These are phyloP conservation scores for Sinapis alba DNA, from an alignment of 441 rosid species.

Conservation along the genomic window DNA sequence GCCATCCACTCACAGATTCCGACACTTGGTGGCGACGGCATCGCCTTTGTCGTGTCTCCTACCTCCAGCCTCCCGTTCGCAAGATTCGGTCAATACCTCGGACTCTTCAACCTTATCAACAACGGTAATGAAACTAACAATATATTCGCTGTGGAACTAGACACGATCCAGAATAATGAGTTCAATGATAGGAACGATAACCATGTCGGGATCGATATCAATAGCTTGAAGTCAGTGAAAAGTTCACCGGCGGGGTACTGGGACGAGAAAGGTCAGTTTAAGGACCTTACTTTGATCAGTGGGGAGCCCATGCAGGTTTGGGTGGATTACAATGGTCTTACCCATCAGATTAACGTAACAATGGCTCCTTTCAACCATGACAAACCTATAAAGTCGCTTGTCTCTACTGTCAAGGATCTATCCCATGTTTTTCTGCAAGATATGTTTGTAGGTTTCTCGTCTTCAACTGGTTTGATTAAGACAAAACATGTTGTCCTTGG, in stretches of 20 bases:
- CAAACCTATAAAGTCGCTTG: constrained; percentile 56
- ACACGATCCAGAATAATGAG: constrained; percentile 52
- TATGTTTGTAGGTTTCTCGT: constrained; percentile 73
- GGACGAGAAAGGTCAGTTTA: constrained; percentile 32
- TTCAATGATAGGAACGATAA: constrained; percentile 60
- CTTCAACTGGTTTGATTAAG: constrained; percentile 63
- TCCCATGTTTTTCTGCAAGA: constrained; percentile 49
- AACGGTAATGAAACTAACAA: constrained; percentile 56
- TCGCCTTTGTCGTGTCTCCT: neutral
- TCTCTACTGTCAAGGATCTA: constrained; percentile 45
- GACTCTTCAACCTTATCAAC: constrained; percentile 56
- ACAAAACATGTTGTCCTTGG: constrained; percentile 63
- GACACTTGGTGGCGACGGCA: neutral
- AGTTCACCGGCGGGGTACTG: constrained; percentile 52
- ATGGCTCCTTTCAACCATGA: constrained; percentile 47
- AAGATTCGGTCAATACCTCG: constrained; percentile 43
- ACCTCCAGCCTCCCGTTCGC: neutral
- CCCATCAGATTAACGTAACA: constrained; percentile 47
- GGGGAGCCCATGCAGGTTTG: constrained; percentile 53
- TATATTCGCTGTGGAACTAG: constrained; percentile 71
- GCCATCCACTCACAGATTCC: neutral
- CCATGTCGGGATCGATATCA: constrained; percentile 74
- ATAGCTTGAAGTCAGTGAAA: constrained; percentile 53
- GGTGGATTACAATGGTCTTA: constrained; percentile 61
- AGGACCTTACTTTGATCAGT: constrained; percentile 50